These are phyloP conservation scores for Curvularia eragrostidis DNA, from an alignment of 2,329 filamentous ascomycete species.

Conservation along the genomic window DNA sequence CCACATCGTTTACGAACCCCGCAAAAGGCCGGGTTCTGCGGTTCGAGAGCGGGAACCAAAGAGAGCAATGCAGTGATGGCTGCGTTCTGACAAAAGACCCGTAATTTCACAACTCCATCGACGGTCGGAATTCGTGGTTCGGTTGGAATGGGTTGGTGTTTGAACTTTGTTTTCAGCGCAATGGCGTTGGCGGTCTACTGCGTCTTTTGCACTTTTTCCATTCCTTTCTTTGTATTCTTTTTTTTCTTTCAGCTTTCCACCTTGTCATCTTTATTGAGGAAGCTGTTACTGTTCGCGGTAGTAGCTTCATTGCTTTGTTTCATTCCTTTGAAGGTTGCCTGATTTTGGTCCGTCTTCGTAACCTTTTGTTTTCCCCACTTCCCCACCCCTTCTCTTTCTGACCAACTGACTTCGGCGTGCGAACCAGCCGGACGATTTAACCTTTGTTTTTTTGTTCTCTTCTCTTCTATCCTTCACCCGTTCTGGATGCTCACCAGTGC, in stretches of 20 bases:
- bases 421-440: constrained; percentile 2
- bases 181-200: constrained; percentile 27
- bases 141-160: constrained; percentile 6
- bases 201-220: constrained; percentile 25
- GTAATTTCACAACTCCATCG: background rate
- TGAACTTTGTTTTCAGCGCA: constrained; percentile 10
- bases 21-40: constrained; percentile 44
- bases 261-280: constrained; percentile 14
- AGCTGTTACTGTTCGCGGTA: constrained; percentile 1
- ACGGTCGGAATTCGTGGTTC: background rate
- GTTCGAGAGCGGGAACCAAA: constrained; percentile 40
- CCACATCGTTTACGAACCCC: constrained; percentile 37
- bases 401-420: constrained; percentile 8
- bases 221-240: constrained; percentile 22
- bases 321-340: background rate
- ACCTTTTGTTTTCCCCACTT: constrained; percentile 1
- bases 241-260: background rate
- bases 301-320: constrained; percentile 2
- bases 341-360: constrained; percentile 11
- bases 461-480: constrained; percentile 3
- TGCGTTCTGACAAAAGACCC: background rate
- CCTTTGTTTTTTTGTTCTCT: constrained; percentile 1
- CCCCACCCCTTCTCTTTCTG: constrained; percentile 9
- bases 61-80: constrained; percentile 34
- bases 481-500: constrained; percentile 6